A percentile compares a stretch with the other conserved stretches of the same genome.
Conservation (phyloP, 2,329 filamentous ascomycete genomes). For the Periconia sp. region DNA sequence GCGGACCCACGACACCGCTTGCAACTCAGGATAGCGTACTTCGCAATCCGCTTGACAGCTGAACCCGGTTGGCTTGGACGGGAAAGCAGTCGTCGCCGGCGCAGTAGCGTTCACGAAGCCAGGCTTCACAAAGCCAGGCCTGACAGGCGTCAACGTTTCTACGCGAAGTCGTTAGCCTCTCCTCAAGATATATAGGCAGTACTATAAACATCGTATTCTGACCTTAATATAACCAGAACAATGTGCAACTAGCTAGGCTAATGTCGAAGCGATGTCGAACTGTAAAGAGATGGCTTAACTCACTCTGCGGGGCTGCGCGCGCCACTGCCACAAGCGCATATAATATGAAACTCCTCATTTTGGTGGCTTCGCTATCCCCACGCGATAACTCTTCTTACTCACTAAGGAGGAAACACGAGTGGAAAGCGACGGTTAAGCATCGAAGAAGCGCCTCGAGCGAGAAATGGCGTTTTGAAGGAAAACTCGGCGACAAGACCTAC, state of each 20-base stretch:
- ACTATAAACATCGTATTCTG: not conserved
- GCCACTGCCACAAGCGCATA: slow-evolving; percentile 9
- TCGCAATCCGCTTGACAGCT: slow-evolving; percentile 5
- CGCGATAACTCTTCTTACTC: not conserved
- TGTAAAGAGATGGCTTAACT: not conserved
- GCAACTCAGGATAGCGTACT: slow-evolving; percentile 9
- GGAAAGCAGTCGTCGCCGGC: not conserved
- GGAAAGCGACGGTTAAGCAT: slow-evolving; percentile 4
- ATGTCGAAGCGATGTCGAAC: not conserved
- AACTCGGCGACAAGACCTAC: not conserved
- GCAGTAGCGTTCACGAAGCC: not conserved
- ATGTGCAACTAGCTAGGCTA: not conserved
- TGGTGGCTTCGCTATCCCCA: slow-evolving; percentile 1
- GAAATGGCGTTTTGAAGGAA: slow-evolving; percentile 8
- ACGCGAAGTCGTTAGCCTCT: not conserved
- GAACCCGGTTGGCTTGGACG: slow-evolving; percentile 3
- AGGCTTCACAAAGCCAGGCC: not conserved
- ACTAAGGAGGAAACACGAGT: not conserved
- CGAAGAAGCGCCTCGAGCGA: slow-evolving; percentile 3
- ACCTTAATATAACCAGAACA: not conserved
- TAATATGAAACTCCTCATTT: slow-evolving; percentile 1
- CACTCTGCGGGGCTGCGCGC: slow-evolving; percentile 12
- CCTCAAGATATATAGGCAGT: not conserved
- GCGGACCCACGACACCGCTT: slow-evolving; percentile 18
- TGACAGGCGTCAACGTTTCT: not conserved